Base-by-base conservation (phyloP, 1,284 basidiomycete species). In the Ustilago crameri region DNA sequence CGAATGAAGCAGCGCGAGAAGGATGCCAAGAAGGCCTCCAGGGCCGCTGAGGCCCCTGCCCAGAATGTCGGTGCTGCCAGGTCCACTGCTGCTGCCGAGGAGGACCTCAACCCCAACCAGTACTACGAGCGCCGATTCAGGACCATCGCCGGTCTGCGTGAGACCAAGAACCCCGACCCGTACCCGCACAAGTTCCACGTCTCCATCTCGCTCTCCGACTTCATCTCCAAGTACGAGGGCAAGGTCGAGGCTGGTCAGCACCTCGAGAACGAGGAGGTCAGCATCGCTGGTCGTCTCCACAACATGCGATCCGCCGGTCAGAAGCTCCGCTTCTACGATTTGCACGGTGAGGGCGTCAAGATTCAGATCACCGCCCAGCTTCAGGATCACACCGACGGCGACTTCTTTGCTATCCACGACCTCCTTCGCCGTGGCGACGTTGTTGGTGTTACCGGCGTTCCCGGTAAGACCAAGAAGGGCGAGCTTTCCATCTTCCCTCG, bases 151-250 rank as follows among this genome's bases (percentile, higher is more conserved):
- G 89, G 90, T 78, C 88, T 98, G 64, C 91, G 93, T 84, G 88
- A 91, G 83, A 91, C 92, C 46, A 90, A 91, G 84, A 85, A 88
- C 30, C 84, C 84, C 5, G 93, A 95, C 83, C 95, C 96, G 3
- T 99, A 98, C 87, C 95, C 96, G 20, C 96, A 99, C 90, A 99
- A 99, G 88, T 99, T 98, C 87, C 85, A 96, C 79, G 94, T 96
- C 42, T 87, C 91, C 47, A 87, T 86, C 70, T 92, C 91, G n/a
- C 87, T 98, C 79, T 86, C 89, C 17, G 83, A 86, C 14, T 99
- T 91, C 85, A 89, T 98, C 82, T 84, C 88, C 15, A 86, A 88
- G 62, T 98, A 93, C 82, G 91, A 91, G 42, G 59, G 80, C 26
- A 90, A 71, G 55, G 45, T 78, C 42, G 72, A 81, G 71, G 68